phyloP scores from a whole-genome alignment of 176 grass and related monocot species.

The Paspalum vaginatum region DNA sequence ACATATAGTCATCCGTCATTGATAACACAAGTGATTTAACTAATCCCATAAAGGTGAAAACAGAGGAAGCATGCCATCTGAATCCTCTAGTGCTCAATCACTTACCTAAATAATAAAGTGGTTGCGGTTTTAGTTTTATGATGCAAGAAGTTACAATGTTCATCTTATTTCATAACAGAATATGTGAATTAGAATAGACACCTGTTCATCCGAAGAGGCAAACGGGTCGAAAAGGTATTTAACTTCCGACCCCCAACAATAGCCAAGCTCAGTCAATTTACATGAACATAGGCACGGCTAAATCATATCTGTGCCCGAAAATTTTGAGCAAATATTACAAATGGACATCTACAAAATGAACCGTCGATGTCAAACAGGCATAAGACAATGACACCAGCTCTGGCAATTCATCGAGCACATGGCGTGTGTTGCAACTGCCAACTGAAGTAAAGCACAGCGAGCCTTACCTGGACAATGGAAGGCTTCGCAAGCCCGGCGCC shows the following conservation, averaged over 20 bases:
- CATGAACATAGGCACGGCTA: background rate
- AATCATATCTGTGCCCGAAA: background rate
- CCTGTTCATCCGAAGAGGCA: background rate
- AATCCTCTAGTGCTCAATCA: conserved; percentile 8
- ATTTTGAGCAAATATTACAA: background rate
- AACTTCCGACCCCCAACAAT: background rate
- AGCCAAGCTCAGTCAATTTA: background rate
- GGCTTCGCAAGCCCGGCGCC: conserved; percentile 51
- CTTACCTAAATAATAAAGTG: conserved; percentile 4
- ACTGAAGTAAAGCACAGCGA: background rate
- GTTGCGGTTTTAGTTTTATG: background rate
- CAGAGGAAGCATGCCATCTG: background rate
- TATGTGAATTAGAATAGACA: background rate
- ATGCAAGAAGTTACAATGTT: conserved; percentile 14
- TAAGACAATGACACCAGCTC: background rate
- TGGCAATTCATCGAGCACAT: conserved; percentile 79
- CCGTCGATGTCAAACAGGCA: background rate
- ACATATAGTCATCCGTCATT: conserved; percentile 12
- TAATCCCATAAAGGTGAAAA: background rate
- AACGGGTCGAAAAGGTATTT: background rate
- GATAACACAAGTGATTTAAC: background rate
- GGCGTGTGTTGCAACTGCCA: background rate
- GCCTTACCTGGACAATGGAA: conserved; percentile 69
- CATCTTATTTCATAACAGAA: background rate
- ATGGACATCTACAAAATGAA: background rate